These are phyloP conservation scores for Suhomyces sp. DNA, from an alignment of 805 yeast species.

Conservation along the genomic window DNA sequence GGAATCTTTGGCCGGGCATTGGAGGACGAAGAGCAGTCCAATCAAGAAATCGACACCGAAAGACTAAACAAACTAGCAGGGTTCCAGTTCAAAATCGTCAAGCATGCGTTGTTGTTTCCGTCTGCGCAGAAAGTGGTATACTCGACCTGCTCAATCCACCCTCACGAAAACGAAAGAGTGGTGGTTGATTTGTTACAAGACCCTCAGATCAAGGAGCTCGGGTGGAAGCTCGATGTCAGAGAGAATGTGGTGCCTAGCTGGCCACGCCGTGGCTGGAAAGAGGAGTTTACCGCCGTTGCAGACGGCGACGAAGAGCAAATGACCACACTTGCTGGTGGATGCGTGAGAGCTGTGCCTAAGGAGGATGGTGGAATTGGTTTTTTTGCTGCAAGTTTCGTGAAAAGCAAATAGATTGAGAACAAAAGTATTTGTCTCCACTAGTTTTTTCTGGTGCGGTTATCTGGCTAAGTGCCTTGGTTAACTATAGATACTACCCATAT, in stretches of 20 bases:
- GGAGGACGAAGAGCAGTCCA: constrained; percentile 53
- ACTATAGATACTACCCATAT: too few species aligned
- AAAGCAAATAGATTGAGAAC: neutral
- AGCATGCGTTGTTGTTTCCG: constrained; percentile 85
- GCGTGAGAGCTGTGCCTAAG: constrained; percentile 80
- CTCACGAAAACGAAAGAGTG: constrained; percentile 91
- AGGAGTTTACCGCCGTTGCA: constrained; percentile 57
- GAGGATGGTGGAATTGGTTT: constrained; percentile 99
- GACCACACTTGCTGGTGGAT: constrained; percentile 66
- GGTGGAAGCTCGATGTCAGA: constrained; percentile 71
- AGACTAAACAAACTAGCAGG: constrained; percentile 73
- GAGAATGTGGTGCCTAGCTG: constrained; percentile 73
- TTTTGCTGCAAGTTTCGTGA: constrained; percentile 89
- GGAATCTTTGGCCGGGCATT: constrained; percentile 92
- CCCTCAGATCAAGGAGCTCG: constrained; percentile 54
- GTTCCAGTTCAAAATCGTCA: constrained; percentile 84
- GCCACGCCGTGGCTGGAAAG: constrained; percentile 78
- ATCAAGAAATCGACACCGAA: constrained; percentile 46
- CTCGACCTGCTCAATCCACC: constrained; percentile 93
- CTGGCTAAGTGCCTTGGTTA: too few species aligned
- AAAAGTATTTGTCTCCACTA: neutral
- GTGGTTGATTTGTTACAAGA: constrained; percentile 76
- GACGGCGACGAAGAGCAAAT: constrained; percentile 40
- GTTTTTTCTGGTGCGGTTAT: too few species aligned
- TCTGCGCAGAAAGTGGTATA: constrained; percentile 75